Conservation (phyloP, 2,329 filamentous ascomycete species). For the Arthroderma sp. region DNA sequence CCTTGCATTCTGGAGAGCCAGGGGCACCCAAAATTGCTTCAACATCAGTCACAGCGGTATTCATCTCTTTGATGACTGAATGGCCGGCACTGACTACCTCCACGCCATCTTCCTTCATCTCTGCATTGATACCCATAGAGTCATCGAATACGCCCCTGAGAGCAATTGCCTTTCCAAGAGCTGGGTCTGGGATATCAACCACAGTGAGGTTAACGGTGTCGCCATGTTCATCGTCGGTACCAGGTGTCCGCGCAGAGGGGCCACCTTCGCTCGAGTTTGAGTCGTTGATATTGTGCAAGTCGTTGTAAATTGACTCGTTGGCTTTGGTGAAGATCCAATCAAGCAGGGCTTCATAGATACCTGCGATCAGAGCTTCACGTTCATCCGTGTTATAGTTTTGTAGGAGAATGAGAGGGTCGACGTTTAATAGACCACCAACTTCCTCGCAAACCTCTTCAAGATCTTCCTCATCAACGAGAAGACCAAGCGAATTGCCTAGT, state of each 20-base stretch:
- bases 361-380: constrained; percentile 65
- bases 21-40: constrained; percentile 68
- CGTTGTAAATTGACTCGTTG: constrained; percentile 66
- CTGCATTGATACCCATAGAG: constrained; percentile 77
- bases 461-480: constrained; percentile 68
- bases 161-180: constrained; percentile 73
- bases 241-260: constrained; percentile 48
- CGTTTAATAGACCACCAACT: constrained; percentile 68
- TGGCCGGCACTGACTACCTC: constrained; percentile 60
- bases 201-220: constrained; percentile 85
- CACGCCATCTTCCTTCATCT: constrained; percentile 94
- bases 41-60: constrained; percentile 61
- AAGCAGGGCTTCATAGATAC: constrained; percentile 83
- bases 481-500: constrained; percentile 79
- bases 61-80: constrained; percentile 78
- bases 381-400: constrained; percentile 74
- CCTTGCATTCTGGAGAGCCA: constrained; percentile 51
- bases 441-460: constrained; percentile 83
- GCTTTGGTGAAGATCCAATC: constrained; percentile 89
- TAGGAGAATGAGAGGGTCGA: constrained; percentile 72
- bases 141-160: constrained; percentile 91
- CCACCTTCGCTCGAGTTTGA: constrained; percentile 55
- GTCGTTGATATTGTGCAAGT: constrained; percentile 53
- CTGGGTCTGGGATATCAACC: constrained; percentile 68
- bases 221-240: constrained; percentile 54